Base-by-base conservation (phyloP, 2,329 filamentous ascomycete genomes). In the Clonostachys rhizophaga region DNA sequence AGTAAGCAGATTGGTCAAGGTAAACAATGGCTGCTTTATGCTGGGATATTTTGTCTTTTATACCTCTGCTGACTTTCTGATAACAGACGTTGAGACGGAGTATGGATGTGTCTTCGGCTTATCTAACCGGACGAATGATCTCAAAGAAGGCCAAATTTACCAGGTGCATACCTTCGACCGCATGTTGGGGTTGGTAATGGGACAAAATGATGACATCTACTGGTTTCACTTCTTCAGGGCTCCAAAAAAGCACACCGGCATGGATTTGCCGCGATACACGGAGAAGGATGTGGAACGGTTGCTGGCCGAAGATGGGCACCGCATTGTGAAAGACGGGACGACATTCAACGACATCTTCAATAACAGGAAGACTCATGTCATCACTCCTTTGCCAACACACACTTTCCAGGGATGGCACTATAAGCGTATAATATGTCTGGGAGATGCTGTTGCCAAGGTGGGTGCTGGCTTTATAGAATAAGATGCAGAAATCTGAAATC, bases 371-470 rank as follows among this genome's bases (percentile, higher is more conserved):
- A 48, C 54, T 2, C 59, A 57, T 3, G 58, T 57, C 0, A 51
- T 70, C 7, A 64, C 61, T 2, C 53, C 63, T 0, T 44, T 67
- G 1, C 61, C 61, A 12, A 63, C 67, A 36, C 46, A 58, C 13
- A 58, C 63, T 4, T 61, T 68, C 16, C 50, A 62, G 11, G 57
- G 61, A 35, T 72, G 69, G 64, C 60, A 66, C 43, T 69, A 61
- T 40, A 58, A 61, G 13, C 55, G 70, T 10, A 62, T 69, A 4
- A 58, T 72, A 2, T 54, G 61, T 2, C 59, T 73, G 6, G 70
- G 69, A 1, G 70, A 73, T 51, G 59, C 69, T 2, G 65, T 61
- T 7, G 68, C 73, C 50, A 73, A 72, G 59, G 65, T 46, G 42
- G 5, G 44, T n/a, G 36, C 36, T n/a, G 14, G 14, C 4, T n/a